Conservation (phyloP, 257 asterid species). For the Rehmannia glutinosa region DNA sequence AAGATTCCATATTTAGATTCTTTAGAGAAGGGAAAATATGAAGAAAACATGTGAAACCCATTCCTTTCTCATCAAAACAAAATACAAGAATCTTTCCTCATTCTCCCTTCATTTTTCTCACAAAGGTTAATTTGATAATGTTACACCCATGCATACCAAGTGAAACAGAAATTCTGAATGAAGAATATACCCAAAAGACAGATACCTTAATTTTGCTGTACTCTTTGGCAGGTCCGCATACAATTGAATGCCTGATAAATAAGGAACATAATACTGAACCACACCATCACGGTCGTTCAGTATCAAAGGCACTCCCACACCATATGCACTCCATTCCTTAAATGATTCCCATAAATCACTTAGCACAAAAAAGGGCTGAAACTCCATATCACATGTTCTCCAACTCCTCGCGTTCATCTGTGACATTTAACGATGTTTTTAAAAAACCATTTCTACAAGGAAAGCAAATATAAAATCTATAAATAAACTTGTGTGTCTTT, state of each 20-base stretch:
- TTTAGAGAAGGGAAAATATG: background rate
- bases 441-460: background rate
- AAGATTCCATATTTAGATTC: background rate
- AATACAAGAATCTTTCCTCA: background rate
- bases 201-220: slow-evolving; percentile 62
- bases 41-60: background rate
- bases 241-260: slow-evolving; percentile 88
- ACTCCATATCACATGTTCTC: slow-evolving; percentile 63
- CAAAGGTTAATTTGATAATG: background rate
- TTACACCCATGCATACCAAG: background rate
- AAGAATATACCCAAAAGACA: slow-evolving; percentile 5
- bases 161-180: background rate
- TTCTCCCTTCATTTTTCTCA: background rate
- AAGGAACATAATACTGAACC: slow-evolving; percentile 92
- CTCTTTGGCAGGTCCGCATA: slow-evolving; percentile 67
- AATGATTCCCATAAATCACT: slow-evolving; percentile 93
- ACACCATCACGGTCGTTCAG: slow-evolving; percentile 65
- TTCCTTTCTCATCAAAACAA: background rate
- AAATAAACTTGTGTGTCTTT: background rate
- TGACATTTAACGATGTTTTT: slow-evolving; percentile 13
- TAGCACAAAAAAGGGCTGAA: slow-evolving; percentile 65
- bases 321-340: slow-evolving; percentile 96
- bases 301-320: slow-evolving; percentile 92
- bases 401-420: slow-evolving; percentile 70
- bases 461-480: background rate